phyloP scores from a whole-genome alignment of 2,329 filamentous ascomycete species.

The Dactylellina cionopaga region DNA sequence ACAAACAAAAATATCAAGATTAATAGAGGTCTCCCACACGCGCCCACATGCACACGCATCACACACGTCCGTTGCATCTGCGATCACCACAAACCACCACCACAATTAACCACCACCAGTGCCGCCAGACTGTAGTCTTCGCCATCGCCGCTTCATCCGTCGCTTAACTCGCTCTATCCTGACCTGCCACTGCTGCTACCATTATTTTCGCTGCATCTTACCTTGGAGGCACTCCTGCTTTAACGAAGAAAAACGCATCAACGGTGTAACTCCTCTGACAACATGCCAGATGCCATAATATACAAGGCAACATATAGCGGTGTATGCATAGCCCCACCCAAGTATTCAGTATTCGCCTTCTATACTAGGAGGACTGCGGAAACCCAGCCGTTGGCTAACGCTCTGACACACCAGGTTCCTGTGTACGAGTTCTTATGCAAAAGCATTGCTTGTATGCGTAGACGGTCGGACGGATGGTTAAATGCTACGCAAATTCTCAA shows the following conservation, averaged over 20 bases:
- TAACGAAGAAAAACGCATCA: too few species aligned
- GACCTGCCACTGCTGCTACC: background rate
- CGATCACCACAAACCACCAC: background rate
- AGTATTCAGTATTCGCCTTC: too few species aligned
- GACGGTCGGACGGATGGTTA: conserved; percentile 93
- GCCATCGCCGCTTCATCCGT: background rate
- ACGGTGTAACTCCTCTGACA: conserved; percentile 4
- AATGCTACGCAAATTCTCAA: conserved; percentile 99
- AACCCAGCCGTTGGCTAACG: conserved; percentile 20
- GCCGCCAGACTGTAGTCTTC: background rate
- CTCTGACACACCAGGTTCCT: conserved; percentile 73
- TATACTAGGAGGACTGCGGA: too few species aligned
- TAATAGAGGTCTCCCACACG: conserved; percentile 21
- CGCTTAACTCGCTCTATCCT: background rate
- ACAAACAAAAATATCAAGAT: background rate
- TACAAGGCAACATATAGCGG: conserved; percentile 77
- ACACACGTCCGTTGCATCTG: conserved; percentile 3
- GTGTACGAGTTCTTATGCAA: conserved; percentile 86
- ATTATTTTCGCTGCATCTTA: background rate
- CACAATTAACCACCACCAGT: background rate
- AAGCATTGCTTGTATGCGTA: conserved; percentile 88
- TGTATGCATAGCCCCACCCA: conserved; percentile 60
- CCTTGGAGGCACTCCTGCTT: too few species aligned
- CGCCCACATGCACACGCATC: conserved; percentile 52
- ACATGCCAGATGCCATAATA: conserved; percentile 61